Base-by-base conservation (phyloP, 2,329 filamentous ascomycete genomes). In the Hypoxylon sp. region DNA sequence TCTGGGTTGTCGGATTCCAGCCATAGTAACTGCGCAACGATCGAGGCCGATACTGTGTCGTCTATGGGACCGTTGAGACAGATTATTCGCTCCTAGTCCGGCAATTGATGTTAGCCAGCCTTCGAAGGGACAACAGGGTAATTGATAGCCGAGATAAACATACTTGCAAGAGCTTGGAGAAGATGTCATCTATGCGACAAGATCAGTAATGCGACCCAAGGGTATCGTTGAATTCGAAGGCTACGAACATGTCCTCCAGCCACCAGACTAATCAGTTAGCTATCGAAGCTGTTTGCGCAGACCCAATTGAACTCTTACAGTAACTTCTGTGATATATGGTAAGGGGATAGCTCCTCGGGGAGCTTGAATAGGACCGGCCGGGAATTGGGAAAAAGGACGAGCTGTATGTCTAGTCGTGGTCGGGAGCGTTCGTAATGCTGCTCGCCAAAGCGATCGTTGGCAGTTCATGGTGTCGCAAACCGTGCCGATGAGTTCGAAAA, bases 1-100 rank as follows among this genome's bases (percentile, higher is more conserved):
- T 97, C 90, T 3, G 95, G 94, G 77, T 93, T 94, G 78, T 99
- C 96, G 76, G 95, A 96, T 85, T 99, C 97, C 80, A 99, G 94
- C 88, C 94, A 99, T 70, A 99, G 91, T 22, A 99, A 90, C 80
- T 99, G 97, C 1, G 96, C 94, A 29, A 98, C 95, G 70, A 98
- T 94, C 46, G 92, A 93, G n/a, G 96, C 95, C 39, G 94, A 97
- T 73, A 96, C 90, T 46, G 88, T 91, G 78, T 97, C 93, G 82
- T 98, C 92, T 64, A 98, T 94, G 77, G 92, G 87, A 76, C 95
- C 95, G 77, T 97, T 98, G 37, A 98, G 87, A 78, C 93, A 97
- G 77, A 99, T 87, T 76, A 98, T 98, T 70, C 95, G 93, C 85
- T 98, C 95, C 90, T 93, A 33, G 22, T 3, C 13, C 4, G 19